Evolutionary conservation across 805 yeast species (phyloP).

Genomic region (Ogataea pilisensis): DNA sequence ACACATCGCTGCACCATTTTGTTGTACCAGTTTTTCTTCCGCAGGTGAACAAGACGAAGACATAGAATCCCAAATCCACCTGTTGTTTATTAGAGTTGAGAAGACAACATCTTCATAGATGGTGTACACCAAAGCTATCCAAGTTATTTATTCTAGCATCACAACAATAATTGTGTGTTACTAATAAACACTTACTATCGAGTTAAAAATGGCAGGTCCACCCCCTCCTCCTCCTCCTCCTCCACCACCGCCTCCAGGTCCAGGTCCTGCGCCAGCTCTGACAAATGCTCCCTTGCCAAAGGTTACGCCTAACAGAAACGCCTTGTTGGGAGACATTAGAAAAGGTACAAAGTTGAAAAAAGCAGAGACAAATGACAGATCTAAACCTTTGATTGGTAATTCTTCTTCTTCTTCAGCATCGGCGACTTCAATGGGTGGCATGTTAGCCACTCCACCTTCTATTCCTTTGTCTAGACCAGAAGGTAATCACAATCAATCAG

Average conservation of each 20-base stretch:
- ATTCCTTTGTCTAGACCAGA: constrained; percentile 23
- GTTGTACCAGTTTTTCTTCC: too few species aligned
- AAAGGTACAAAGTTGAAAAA: constrained; percentile 61
- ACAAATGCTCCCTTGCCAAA: constrained; percentile 15
- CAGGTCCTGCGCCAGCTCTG: not conserved
- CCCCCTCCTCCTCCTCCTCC: constrained; percentile 57
- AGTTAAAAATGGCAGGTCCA: constrained; percentile 38
- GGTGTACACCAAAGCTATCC: too few species aligned
- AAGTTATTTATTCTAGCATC: too few species aligned
- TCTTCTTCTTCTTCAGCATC: constrained; percentile 14
- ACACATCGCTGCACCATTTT: too few species aligned
- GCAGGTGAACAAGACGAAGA: too few species aligned
- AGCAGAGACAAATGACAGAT: constrained; percentile 63
- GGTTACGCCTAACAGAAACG: constrained; percentile 40
- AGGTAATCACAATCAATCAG: constrained; percentile 1
- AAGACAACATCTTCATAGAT: too few species aligned
- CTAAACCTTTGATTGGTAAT: constrained; percentile 49
- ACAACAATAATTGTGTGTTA: too few species aligned
- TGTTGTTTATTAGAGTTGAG: too few species aligned
- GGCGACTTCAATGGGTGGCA: constrained; percentile 9
- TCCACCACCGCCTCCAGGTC: constrained; percentile 36
- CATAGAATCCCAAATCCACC: too few species aligned
- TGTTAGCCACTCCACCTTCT: constrained; percentile 22
- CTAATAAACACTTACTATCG: not conserved
- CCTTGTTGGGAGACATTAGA: constrained; percentile 77